Base-by-base conservation (phyloP, 805 yeast genomes). In the Wickerhamomyces sydowiorum region DNA sequence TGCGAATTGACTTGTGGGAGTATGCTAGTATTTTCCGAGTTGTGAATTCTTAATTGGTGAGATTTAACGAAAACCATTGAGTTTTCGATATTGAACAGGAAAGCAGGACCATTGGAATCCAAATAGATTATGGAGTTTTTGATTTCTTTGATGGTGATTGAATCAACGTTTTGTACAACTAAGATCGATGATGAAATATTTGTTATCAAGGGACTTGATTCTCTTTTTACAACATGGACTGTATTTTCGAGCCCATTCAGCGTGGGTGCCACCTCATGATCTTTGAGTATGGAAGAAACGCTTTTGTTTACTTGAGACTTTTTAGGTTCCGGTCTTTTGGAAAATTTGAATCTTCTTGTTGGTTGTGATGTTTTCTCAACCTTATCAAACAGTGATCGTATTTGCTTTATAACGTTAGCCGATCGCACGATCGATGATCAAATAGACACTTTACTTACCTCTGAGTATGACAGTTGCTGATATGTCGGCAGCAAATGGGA, bases 21-120 rank as follows among this genome's bases (percentile, higher is more conserved):
- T 9, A 51, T 34, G n/a, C 31, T 37, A 18, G 48, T 23, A 9
- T 24, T 18, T 2, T 20, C 7, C 2, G 52, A 40, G 21, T 48
- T 42, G 29, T 56, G 59, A 7, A 56, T 43, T 13, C 60, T 36
- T 23, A 56, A 17, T 31, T 56, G 60, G 30, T 56, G 58, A 27
- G 53, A 48, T 1, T 38, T n/a, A 15, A 50, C 42, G 27, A 44
- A 47, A 7, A 52, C 28, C 1, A 39, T 28, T 20, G 52, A 49
- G 5, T 49, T 42, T 3, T 22, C 8, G 0, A 43, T 36, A 18
- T 45, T 28, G 9, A 40, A 41, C 12, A 54, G 23, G 21, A 54
- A 53, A 2, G 51, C 45, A 1, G 56, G 52, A 0, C 57, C 57
- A 7, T 37, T 31, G 0, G 47, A 45, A 4, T 43, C 21, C 12